Evolutionary conservation across 129 eudicot species (phyloP), one percentile per base, ranked within the genome.

Genomic region (Pittosporum tobira): DNA sequence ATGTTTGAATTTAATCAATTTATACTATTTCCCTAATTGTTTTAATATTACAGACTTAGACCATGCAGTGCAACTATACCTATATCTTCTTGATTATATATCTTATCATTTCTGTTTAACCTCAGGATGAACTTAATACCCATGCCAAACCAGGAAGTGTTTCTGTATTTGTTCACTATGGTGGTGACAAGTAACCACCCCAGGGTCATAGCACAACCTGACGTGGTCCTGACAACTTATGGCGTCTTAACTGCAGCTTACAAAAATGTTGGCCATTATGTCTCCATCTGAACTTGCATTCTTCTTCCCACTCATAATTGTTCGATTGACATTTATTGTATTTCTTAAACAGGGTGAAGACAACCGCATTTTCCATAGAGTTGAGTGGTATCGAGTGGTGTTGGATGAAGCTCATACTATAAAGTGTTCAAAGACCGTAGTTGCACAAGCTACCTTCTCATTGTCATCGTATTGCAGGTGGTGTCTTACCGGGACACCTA

Each of bases 401-500:
- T 64, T 88, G 40, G 96, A 88, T 81, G 94, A 88, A 71, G 94
- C 96, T 55, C 96, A 88, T 64, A 81, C 82, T 24, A 88, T 88
- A 9, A 88, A 88, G 66, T 71, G 87, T 57, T 73, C 75, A n/a
- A 84, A 38, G 62, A 81, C 80, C 44, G 84, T 72, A 74, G 63
- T 67, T 73, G 90, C 89, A 30, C 86, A 78, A 46, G 94, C 94
- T 52, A 84, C 94, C 23, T 88, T 81, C 51, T 71, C 79, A 10
- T 76, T 88, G 70, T 73, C 96, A 6, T 50, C 96, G 0, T 63
- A 75, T 25, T 84, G 84, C 63, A 68, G 84, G 27, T 88, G 96
- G 96, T 88, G 96, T 71, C 81, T 88, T 59, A 88, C 96, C 21
- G 96, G 94, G 27, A 88, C 94, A 10, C 96, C 96, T 73, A 84